Conservation (phyloP, 163 green algal species). For the Chlamydomonas reinhardtii region DNA sequence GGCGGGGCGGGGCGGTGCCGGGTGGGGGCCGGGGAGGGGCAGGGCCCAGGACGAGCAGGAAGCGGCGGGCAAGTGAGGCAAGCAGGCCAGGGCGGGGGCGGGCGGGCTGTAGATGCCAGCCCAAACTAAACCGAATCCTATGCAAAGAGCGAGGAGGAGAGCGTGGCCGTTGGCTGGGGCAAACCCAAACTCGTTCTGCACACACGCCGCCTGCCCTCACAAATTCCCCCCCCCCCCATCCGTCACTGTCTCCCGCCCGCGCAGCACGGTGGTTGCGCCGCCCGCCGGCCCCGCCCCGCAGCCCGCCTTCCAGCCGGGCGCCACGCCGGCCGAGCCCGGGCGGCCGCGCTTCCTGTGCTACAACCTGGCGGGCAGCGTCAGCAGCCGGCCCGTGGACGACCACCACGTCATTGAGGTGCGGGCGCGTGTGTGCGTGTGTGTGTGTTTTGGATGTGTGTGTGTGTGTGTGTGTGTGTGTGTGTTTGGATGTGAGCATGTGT, state of each 20-base stretch:
- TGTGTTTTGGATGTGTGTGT: background rate
- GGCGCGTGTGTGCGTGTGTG: background rate
- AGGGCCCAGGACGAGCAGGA: too few relatives aligned
- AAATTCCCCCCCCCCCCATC: background rate
- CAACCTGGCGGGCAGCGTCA: constrained; percentile 79
- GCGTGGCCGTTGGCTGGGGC: too few relatives aligned
- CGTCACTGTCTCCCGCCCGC: background rate
- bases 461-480: too few relatives aligned
- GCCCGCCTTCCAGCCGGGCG: constrained; percentile 23
- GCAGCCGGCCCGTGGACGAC: constrained; percentile 67
- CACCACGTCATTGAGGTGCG: constrained; percentile 78
- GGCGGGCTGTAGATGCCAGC: too few relatives aligned
- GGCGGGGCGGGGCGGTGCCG: too few relatives aligned
- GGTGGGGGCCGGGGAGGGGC: too few relatives aligned
- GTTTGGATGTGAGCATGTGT: too few relatives aligned
- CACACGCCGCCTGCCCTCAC: background rate
- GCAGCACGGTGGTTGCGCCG: constrained; percentile 21
- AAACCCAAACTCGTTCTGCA: too few relatives aligned
- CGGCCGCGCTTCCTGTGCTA: constrained; percentile 61
- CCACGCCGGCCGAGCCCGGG: constrained; percentile 4
- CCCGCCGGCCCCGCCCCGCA: constrained; percentile 36
- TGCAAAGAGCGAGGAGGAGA: too few relatives aligned
- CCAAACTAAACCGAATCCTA: too few relatives aligned
- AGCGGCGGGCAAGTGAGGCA: too few relatives aligned
- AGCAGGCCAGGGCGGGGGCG: too few relatives aligned